Base-by-base conservation (phyloP, 2,329 filamentous ascomycete genomes). In the Orbilia brochopaga region DNA sequence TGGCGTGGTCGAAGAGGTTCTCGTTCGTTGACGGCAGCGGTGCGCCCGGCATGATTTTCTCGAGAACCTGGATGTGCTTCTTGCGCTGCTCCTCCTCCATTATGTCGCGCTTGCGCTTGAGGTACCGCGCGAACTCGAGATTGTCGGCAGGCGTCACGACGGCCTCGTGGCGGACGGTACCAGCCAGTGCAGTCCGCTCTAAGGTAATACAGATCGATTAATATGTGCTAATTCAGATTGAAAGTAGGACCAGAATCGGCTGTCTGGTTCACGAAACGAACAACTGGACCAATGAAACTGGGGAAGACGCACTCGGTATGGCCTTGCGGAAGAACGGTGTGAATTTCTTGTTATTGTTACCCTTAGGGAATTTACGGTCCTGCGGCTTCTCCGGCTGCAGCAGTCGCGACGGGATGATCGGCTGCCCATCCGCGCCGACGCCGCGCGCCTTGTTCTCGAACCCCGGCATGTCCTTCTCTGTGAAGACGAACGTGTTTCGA, bases 401-500 rank as follows among this genome's bases (percentile, higher is more conserved):
- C 32, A 77, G 64, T 50, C 76, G 73, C 30, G 75, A 69, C 8
- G 76, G 76, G 17, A 77, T 77, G 24, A 75, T 72, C 3, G 76
- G 76, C 13, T 76, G 69, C 7, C 73, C 78, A 61, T 79, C 78
- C 59, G 79, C 77, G 17, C 80, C 80, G 42, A 76, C 76, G 1
- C 74, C 75, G 46, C 77, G 77, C 30, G 76, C 65, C 32, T 78
- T 77, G 54, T 75, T 76, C 72, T 84, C 84, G 80, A 87, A 92
- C 40, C 90, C 90, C 0, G 92, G 90, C 21, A 96, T 84, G 77
- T 97, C 91, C 79, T 96, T 92, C 80, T 99, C 94, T 44, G 90
- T 92, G 78, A 99, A 99, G 64, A 97, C 83, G 78, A 90, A 96
- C 19, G 92, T 94, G 80, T 96, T 97, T 77, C 86, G 86, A 35